A percentile compares a stretch with the other conserved stretches of the same genome.
These are phyloP conservation scores for Nemania sp. DNA, from an alignment of 2,329 filamentous ascomycete species.

Conservation along the genomic window DNA sequence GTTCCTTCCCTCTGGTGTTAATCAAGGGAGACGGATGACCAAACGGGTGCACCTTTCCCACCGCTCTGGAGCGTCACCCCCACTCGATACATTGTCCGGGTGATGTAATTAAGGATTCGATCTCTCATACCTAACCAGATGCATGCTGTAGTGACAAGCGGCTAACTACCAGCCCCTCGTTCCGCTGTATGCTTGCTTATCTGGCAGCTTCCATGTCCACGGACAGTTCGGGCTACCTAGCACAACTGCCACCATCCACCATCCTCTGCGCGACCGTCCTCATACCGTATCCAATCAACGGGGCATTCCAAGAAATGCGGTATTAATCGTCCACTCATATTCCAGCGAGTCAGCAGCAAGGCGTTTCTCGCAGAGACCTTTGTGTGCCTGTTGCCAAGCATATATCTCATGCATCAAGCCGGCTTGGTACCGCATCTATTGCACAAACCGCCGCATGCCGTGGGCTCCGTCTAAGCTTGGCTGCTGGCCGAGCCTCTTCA, in stretches of 20 bases:
- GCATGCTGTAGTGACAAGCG: slow-evolving; percentile 1
- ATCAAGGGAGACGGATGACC: neutral
- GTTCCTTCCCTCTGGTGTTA: no score
- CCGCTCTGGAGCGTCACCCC: slow-evolving; percentile 17
- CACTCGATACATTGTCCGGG: slow-evolving; percentile 12
- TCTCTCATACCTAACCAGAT: slow-evolving; percentile 11
- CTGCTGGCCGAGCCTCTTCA: slow-evolving; percentile 11
- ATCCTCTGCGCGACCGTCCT: slow-evolving; percentile 7
- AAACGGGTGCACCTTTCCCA: slow-evolving; percentile 8
- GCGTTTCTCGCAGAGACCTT: slow-evolving; percentile 5
- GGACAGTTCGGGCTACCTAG: slow-evolving; percentile 13
- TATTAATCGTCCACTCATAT: slow-evolving; percentile 21
- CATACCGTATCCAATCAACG: slow-evolving; percentile 9
- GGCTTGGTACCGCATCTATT: slow-evolving; percentile 25
- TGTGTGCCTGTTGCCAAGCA: slow-evolving; percentile 26
- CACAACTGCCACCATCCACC: no score
- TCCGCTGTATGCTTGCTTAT: neutral
- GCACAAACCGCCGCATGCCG: slow-evolving; percentile 15
- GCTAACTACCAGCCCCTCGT: neutral
- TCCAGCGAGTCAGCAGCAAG: slow-evolving; percentile 5
- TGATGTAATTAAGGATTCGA: slow-evolving; percentile 18
- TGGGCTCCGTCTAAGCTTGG: slow-evolving; percentile 6
- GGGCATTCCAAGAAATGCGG: slow-evolving; percentile 17
- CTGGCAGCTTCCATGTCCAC: slow-evolving; percentile 10
- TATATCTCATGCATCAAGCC: slow-evolving; percentile 24